Base-by-base conservation (phyloP, 768 basidiomycete genomes). In the Suillus subalutaceus region DNA sequence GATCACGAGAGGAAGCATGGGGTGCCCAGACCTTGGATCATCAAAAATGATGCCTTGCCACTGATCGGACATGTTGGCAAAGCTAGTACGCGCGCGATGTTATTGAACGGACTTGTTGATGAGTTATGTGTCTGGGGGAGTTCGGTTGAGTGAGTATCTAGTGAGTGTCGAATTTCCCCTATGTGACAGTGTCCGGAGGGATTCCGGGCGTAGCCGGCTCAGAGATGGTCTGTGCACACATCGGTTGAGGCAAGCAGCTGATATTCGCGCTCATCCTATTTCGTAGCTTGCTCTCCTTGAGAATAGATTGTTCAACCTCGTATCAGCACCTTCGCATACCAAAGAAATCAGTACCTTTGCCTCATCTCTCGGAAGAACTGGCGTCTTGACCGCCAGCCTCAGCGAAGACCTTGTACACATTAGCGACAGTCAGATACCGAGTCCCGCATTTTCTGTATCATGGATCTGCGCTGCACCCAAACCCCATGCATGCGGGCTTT, bases 1-100 rank as follows among this genome's bases (percentile, higher is more conserved):
- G 12, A n/a, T 20, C 2, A 55, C 55, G 35, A 20, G n/a, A 57
- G 35, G 26, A 23, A n/a, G 56, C 5, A 65, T 43, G 6, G 58
- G 69, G 40, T 62, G 69, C 9, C 63, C 66, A 10, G 30, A 68
- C n/a, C 65, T 72, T 1, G 63, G 69, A 57, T 38, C 40, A 4
- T 73, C 26, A 66, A 57, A 4, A 15, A 68, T 0, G 70, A 66
- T 8, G 37, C 57, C 30, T 75, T 68, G 72, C 41, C 68, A 20
- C 73, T 68, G 20, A 72, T 71, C 13, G 65, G 67, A 4, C 72
- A 18, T 32, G 18, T 26, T 18, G n/a, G 8, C 4, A 16, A 48
- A 12, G 10, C 1, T 23, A 9, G 35, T 13, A 0, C 1, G 8
- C 15, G 26, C 2, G 8, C 26, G 52, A 15, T 20, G 26, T 35